Percentiles rank a stretch among this genome's conserved stretches.
phyloP scores from a whole-genome alignment of 441 rosid genomes.

The Syzygium malaccense region DNA sequence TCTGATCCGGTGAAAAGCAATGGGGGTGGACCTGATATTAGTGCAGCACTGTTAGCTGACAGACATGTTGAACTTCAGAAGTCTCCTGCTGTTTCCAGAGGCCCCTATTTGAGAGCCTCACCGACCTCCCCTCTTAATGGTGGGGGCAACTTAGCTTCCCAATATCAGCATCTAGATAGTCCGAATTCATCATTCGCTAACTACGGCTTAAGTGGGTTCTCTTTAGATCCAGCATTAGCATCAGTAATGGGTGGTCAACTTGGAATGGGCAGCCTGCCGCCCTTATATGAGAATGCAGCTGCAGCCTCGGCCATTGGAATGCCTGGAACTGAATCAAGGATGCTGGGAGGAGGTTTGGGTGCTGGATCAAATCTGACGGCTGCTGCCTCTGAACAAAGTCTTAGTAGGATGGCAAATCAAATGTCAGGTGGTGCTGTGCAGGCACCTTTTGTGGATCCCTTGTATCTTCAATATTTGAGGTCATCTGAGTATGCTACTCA shows the following conservation, averaged over 20 bases:
- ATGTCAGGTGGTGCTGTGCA: slow-evolving; percentile 49
- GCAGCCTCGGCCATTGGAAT: slow-evolving; percentile 59
- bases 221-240: slow-evolving; percentile 52
- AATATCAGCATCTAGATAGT: slow-evolving; percentile 51
- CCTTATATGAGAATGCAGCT: slow-evolving; percentile 57
- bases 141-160: slow-evolving; percentile 42
- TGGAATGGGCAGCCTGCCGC: slow-evolving; percentile 50
- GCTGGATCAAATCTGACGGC: slow-evolving; percentile 36
- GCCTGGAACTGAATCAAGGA: slow-evolving; percentile 59
- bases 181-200: slow-evolving; percentile 33
- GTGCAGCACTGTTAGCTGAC: slow-evolving; percentile 23
- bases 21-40: slow-evolving; percentile 33
- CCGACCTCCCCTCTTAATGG: slow-evolving; percentile 45
- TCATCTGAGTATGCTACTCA: slow-evolving; percentile 41
- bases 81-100: slow-evolving; percentile 21
- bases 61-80: slow-evolving; percentile 41
- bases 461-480: slow-evolving; percentile 58
- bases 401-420: slow-evolving; percentile 38
- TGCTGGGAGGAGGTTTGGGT: slow-evolving; percentile 44
- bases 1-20: slow-evolving; percentile 29
- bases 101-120: slow-evolving; percentile 55
- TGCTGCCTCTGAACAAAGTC: slow-evolving; percentile 36
- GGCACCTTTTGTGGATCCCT: slow-evolving; percentile 52
- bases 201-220: slow-evolving; percentile 43
- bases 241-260: slow-evolving; percentile 65